Conservation (phyloP, 176 grass and related monocot species). For the Bolboschoenus planiculmis region DNA sequence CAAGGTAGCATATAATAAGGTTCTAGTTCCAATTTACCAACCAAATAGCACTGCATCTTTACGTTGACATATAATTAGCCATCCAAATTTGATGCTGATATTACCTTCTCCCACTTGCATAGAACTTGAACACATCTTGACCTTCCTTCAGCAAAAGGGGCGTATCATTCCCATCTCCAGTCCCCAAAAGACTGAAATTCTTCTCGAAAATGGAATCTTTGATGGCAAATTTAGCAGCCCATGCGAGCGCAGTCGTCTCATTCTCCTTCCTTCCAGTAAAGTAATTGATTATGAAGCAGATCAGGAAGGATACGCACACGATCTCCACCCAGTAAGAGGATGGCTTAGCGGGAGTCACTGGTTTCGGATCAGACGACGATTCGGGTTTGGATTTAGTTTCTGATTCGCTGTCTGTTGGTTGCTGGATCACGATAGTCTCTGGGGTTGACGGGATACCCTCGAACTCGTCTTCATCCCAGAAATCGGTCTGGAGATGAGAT, state of each 20-base stretch:
- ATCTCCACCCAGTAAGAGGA: slow-evolving; percentile 67
- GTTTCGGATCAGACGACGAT: slow-evolving; percentile 22
- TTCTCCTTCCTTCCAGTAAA: slow-evolving; percentile 83
- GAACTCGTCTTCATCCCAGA: slow-evolving; percentile 99
- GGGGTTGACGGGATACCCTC: slow-evolving; percentile 63
- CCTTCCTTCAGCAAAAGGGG: slow-evolving; percentile 93
- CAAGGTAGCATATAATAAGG: neutral
- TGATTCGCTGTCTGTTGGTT: slow-evolving; percentile 11
- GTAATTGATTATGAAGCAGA: slow-evolving; percentile 94
- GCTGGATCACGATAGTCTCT: slow-evolving; percentile 8
- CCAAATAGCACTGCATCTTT: neutral
- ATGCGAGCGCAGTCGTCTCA: slow-evolving; percentile 79
- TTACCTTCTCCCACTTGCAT: slow-evolving; percentile 79
- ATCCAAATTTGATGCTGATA: neutral
- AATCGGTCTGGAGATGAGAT: slow-evolving; percentile 30
- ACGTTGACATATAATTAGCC: neutral
- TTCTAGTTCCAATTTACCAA: neutral
- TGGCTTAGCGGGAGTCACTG: slow-evolving; percentile 16
- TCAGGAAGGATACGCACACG: slow-evolving; percentile 74
- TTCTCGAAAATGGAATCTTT: slow-evolving; percentile 89
- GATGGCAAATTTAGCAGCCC: slow-evolving; percentile 85
- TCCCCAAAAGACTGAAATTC: slow-evolving; percentile 95
- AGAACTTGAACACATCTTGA: slow-evolving; percentile 97
- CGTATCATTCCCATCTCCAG: slow-evolving; percentile 73
- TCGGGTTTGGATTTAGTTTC: slow-evolving; percentile 25